phyloP scores from a whole-genome alignment of 2,329 filamentous ascomycete species.

The Hymenoscyphus fructigenus region DNA sequence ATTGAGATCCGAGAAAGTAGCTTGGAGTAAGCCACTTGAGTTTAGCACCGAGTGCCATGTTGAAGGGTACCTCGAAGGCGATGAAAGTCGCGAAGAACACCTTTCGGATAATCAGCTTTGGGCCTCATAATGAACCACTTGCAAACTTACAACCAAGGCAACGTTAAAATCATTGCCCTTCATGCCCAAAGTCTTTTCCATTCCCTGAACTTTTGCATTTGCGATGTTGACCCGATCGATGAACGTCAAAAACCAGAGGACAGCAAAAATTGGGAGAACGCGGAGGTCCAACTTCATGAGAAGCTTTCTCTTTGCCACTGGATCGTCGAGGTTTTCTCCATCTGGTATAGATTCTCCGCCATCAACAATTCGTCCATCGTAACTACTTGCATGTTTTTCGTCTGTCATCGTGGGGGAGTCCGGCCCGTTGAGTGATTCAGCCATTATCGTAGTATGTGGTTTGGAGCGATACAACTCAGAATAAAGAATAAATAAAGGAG shows the following conservation, averaged over 20 bases:
- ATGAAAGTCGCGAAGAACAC: conserved; percentile 56
- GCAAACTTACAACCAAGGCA: conserved; percentile 5
- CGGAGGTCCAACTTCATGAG: conserved; percentile 16
- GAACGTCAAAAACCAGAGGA: conserved; percentile 71
- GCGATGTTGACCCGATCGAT: conserved; percentile 75
- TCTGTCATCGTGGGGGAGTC: not conserved
- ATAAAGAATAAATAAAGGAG: not conserved
- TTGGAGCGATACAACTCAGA: not conserved
- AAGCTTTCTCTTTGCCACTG: conserved; percentile 15
- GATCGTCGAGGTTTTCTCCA: conserved; percentile 15
- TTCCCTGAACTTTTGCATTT: conserved; percentile 67
- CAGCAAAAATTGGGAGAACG: conserved; percentile 44
- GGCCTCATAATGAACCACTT: not conserved
- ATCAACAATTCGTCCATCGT: not conserved
- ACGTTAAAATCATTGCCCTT: conserved; percentile 8
- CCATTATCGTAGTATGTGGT: not conserved
- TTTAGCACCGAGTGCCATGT: conserved; percentile 46
- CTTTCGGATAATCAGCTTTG: not conserved
- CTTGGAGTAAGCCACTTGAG: not conserved
- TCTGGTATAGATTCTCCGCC: not conserved
- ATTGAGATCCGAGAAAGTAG: conserved; percentile 4
- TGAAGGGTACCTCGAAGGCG: conserved; percentile 60
- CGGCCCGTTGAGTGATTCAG: not conserved
- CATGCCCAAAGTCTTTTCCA: conserved; percentile 53
- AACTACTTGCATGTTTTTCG: not conserved